A percentile compares a stretch with the other conserved stretches of the same genome.
Conservation (phyloP, 2,329 filamentous ascomycete species). For the Colletotrichum godetiae region DNA sequence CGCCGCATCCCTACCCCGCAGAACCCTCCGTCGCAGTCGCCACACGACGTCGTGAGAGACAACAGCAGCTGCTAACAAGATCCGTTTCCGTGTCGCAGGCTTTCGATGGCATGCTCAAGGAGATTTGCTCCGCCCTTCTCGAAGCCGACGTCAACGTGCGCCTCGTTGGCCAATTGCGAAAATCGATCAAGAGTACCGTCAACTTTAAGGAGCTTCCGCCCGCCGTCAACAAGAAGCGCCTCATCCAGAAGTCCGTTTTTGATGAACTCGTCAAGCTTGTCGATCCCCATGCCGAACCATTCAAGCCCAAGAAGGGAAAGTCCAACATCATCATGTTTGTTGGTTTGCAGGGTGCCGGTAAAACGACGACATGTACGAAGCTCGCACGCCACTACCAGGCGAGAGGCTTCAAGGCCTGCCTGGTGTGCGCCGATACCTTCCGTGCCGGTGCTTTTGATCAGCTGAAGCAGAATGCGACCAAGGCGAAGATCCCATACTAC, state of each 20-base stretch:
- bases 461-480: conserved; percentile 98
- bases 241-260: conserved; percentile 98
- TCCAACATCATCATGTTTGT: conserved; percentile 99
- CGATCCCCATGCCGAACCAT: conserved; percentile 93
- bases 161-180: conserved; percentile 89
- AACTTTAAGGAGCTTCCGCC: conserved; percentile 95
- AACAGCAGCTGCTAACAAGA: not conserved
- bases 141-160: conserved; percentile 98
- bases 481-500: conserved; percentile 99
- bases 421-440: conserved; percentile 98
- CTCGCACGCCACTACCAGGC: conserved; percentile 94
- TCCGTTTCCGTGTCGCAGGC: conserved; percentile 63
- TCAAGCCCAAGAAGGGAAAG: conserved; percentile 96
- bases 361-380: conserved; percentile 98
- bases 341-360: conserved; percentile 95
- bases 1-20: conserved; percentile 30
- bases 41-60: not conserved
- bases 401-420: conserved; percentile 88
- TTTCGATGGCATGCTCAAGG: conserved; percentile 98
- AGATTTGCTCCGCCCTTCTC: conserved; percentile 94
- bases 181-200: conserved; percentile 89
- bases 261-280: conserved; percentile 96
- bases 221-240: conserved; percentile 95
- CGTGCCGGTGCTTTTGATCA: conserved; percentile 98
- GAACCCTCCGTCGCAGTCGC: not conserved